Evolutionary conservation across 371 early-diverging fungal genomes (phyloP).

Genomic region (Dipsacomyces acuminosporus): DNA sequence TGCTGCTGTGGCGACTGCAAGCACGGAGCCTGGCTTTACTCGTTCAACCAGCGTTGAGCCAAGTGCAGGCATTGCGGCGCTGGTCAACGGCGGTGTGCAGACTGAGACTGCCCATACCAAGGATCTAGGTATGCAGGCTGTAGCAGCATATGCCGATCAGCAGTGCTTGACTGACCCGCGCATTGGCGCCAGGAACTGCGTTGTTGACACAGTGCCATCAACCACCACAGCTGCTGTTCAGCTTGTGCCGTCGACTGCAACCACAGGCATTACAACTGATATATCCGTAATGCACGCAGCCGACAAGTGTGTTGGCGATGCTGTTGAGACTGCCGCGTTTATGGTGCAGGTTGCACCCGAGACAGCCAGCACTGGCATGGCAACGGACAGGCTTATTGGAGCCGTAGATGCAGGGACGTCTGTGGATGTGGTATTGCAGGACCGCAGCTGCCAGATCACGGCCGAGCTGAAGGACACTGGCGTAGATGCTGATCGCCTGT

Average conservation of each 20-base stretch:
- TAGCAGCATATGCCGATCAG: neutral
- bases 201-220: conserved; percentile 3
- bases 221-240: neutral
- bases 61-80: neutral
- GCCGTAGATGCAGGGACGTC: conserved; percentile 6
- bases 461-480: conserved; percentile 1
- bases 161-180: conserved; percentile 20
- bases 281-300: conserved; percentile 1
- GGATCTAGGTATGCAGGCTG: conserved; percentile 9
- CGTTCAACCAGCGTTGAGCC: conserved; percentile 9
- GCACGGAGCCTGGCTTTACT: conserved; percentile 1
- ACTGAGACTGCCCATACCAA: neutral
- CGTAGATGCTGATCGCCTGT: conserved; percentile 17
- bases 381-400: conserved; percentile 23
- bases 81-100: conserved; percentile 7
- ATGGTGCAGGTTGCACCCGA: conserved; percentile 13
- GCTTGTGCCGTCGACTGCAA: neutral
- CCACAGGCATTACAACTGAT: neutral
- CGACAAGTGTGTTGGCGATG: conserved; percentile 6
- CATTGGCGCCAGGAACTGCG: conserved; percentile 9
- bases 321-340: neutral
- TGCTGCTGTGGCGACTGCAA: conserved; percentile 8
- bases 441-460: conserved; percentile 1
- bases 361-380: neutral
- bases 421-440: neutral